A percentile compares a stretch with the other conserved stretches of the same genome.
Conservation (phyloP, 345 rosid species). For the Eucalyptus curtisii region DNA sequence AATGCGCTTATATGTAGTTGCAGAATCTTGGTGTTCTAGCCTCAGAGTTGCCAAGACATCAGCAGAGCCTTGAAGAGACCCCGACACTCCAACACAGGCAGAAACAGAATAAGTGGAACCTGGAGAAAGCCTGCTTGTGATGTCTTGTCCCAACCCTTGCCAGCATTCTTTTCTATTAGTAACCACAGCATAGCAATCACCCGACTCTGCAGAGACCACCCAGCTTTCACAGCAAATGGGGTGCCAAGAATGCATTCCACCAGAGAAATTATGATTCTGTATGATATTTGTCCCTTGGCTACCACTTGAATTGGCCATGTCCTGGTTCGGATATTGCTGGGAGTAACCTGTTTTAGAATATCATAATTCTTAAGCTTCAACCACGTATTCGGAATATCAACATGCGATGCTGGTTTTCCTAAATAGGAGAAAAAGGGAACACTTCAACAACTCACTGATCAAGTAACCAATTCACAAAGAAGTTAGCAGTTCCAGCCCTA, state of each 20-base stretch:
- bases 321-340: slow-evolving; percentile 11
- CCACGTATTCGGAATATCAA: neutral
- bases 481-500: neutral
- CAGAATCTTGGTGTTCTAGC: slow-evolving; percentile 35
- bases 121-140: slow-evolving; percentile 46
- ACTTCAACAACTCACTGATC: neutral
- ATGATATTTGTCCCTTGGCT: slow-evolving; percentile 28
- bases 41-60: slow-evolving; percentile 80
- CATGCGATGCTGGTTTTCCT: neutral
- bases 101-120: slow-evolving; percentile 49
- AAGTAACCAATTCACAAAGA: neutral
- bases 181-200: slow-evolving; percentile 54
- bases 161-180: slow-evolving; percentile 76
- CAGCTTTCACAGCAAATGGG: slow-evolving; percentile 60
- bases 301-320: slow-evolving; percentile 6
- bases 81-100: slow-evolving; percentile 65
- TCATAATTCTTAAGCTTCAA: neutral
- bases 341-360: neutral
- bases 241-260: slow-evolving; percentile 61
- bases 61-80: slow-evolving; percentile 32
- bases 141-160: slow-evolving; percentile 95
- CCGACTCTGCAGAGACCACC: slow-evolving; percentile 33
- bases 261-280: slow-evolving; percentile 67
- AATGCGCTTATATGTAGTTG: slow-evolving; percentile 33
- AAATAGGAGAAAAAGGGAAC: neutral